A percentile compares a stretch with the other conserved stretches of the same genome.
Conservation (phyloP, 345 rosid species). For the Acer yangbiense region DNA sequence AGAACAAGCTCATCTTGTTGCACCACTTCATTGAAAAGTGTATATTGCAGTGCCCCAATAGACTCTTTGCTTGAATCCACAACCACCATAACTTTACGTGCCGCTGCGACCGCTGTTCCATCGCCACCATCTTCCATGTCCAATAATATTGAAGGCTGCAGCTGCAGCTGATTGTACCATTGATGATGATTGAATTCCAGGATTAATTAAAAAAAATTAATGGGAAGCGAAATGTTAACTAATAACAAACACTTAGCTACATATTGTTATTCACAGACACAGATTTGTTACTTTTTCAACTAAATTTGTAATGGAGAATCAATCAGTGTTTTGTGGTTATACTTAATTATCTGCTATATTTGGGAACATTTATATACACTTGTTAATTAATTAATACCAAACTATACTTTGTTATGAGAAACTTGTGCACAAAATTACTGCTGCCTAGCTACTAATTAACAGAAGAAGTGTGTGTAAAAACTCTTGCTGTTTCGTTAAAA, state of each 20-base stretch:
- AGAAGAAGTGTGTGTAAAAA: no score
- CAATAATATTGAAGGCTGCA: not conserved
- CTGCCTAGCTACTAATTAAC: no score
- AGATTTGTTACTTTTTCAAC: not conserved
- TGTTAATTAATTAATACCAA: no score
- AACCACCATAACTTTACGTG: slow-evolving; percentile 71
- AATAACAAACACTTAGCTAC: slow-evolving; percentile 10
- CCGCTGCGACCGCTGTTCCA: not conserved
- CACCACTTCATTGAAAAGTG: slow-evolving; percentile 63
- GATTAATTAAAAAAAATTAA: not conserved
- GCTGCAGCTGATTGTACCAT: not conserved
- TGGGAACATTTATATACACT: no score
- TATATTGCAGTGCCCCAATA: slow-evolving; percentile 70
- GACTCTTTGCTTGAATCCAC: slow-evolving; percentile 74
- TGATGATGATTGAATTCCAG: not conserved
- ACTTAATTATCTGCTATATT: no score
- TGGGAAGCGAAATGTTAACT: not conserved
- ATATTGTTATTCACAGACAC: slow-evolving; percentile 7
- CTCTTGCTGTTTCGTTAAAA: no score
- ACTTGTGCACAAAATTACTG: no score
- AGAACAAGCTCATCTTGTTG: slow-evolving; percentile 69
- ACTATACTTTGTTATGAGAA: no score
- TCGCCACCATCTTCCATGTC: slow-evolving; percentile 7
- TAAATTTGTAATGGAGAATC: no score
- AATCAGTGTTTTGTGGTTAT: no score